Conservation (phyloP, 192 early-diverging fungal genomes). For the Dispira simplex region DNA sequence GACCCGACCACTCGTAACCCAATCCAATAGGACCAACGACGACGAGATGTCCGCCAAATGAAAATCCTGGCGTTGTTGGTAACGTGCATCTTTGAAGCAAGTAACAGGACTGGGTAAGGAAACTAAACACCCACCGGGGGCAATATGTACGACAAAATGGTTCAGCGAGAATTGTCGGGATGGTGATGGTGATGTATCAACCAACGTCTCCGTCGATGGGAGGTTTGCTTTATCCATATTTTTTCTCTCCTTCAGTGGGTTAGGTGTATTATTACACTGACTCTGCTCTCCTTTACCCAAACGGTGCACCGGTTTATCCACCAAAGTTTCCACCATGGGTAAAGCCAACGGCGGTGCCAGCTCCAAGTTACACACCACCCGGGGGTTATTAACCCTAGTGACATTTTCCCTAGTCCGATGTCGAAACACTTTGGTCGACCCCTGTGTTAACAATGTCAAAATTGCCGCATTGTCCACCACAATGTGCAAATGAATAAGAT, state of each 20-base stretch:
- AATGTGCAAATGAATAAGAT: slow-evolving; percentile 37
- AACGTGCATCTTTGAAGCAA: slow-evolving; percentile 47
- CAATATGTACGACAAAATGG: slow-evolving; percentile 24
- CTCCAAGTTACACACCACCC: slow-evolving; percentile 8
- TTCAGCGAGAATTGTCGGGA: slow-evolving; percentile 21
- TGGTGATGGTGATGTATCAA: neutral
- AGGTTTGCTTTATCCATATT: neutral
- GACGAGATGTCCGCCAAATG: slow-evolving; percentile 23
- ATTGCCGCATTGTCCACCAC: slow-evolving; percentile 27
- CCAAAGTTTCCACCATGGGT: too few species aligned
- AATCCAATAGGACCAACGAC: slow-evolving; percentile 61
- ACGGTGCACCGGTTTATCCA: too few species aligned
- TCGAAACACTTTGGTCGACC: slow-evolving; percentile 73
- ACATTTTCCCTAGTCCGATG: slow-evolving; percentile 13
- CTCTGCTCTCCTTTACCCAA: too few species aligned
- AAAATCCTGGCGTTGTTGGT: slow-evolving; percentile 43
- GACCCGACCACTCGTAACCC: slow-evolving; percentile 66
- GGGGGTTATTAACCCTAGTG: neutral
- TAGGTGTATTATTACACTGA: too few species aligned
- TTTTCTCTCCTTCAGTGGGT: slow-evolving; percentile 2
- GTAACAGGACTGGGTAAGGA: slow-evolving; percentile 68
- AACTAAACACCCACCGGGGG: slow-evolving; percentile 25
- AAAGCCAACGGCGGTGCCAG: neutral
- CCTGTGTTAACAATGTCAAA: slow-evolving; percentile 62
- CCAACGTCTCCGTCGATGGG: slow-evolving; percentile 9